These are phyloP conservation scores for Pulicaria dysenterica DNA, from an alignment of 129 eudicot genomes.

Conservation along the genomic window DNA sequence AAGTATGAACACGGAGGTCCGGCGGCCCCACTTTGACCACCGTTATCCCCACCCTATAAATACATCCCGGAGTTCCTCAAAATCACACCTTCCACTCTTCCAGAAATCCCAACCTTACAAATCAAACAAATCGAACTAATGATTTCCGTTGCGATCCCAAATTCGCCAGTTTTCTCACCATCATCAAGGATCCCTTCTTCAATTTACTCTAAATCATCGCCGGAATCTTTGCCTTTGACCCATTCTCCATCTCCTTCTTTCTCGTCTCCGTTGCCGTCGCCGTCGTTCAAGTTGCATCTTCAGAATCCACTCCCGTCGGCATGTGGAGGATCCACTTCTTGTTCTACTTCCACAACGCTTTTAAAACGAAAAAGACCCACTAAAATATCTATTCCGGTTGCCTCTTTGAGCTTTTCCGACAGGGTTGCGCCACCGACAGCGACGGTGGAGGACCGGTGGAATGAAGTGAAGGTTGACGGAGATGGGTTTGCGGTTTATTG, in stretches of 20 bases:
- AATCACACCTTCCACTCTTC: neutral
- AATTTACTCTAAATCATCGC: constrained; percentile 33
- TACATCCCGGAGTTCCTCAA: neutral
- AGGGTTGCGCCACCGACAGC: constrained; percentile 14
- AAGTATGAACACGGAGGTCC: constrained; percentile 27
- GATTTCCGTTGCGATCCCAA: constrained; percentile 60
- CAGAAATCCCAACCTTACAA: constrained; percentile 50
- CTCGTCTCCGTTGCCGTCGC: constrained; percentile 44
- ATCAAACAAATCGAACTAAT: constrained; percentile 13
- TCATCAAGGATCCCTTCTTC: constrained; percentile 35
- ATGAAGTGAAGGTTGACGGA: constrained; percentile 60
- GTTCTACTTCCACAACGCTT: constrained; percentile 33
- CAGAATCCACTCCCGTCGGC: constrained; percentile 41
- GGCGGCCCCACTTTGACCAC: constrained; percentile 33
- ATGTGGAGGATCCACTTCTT: constrained; percentile 26
- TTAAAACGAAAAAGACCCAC: constrained; percentile 86
- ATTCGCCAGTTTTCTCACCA: constrained; percentile 66
- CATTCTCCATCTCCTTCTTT: constrained; percentile 41
- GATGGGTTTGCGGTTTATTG: constrained; percentile 86
- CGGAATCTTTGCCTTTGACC: constrained; percentile 34
- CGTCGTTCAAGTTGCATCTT: constrained; percentile 40
- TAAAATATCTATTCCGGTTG: constrained; percentile 68
- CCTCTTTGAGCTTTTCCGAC: constrained; percentile 30
- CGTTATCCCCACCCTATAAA: constrained; percentile 17
- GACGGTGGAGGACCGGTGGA: constrained; percentile 34